These are phyloP conservation scores for Cytospora piceicola DNA, from an alignment of 2,329 filamentous ascomycete genomes.

Conservation along the genomic window DNA sequence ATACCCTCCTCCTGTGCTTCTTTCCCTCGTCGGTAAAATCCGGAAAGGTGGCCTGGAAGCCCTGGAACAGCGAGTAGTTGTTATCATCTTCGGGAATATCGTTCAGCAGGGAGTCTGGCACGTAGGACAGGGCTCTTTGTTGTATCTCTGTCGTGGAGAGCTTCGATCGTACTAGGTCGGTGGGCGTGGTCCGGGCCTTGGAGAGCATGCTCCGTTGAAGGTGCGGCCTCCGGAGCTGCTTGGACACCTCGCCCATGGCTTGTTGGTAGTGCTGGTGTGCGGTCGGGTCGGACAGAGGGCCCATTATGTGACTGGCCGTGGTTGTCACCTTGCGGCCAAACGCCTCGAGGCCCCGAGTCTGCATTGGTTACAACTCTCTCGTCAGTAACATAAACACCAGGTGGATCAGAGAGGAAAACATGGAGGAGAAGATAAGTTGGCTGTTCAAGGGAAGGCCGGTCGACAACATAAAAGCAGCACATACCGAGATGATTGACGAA, in stretches of 20 bases:
- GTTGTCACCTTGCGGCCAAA: slow-evolving; percentile 95
- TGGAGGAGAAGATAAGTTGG: slow-evolving; percentile 12
- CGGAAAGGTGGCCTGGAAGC: slow-evolving; percentile 89
- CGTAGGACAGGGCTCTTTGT: slow-evolving; percentile 83
- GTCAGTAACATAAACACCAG: slow-evolving; percentile 27
- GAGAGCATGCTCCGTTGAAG: slow-evolving; percentile 91
- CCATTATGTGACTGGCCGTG: slow-evolving; percentile 89
- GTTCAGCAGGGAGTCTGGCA: slow-evolving; percentile 85
- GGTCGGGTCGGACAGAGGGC: slow-evolving; percentile 60
- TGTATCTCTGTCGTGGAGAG: slow-evolving; percentile 92
- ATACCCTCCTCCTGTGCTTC: slow-evolving; percentile 71
- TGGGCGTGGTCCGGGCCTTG: slow-evolving; percentile 88
- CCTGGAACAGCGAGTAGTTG: slow-evolving; percentile 91
- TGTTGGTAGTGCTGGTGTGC: slow-evolving; percentile 74
- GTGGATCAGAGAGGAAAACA: slow-evolving; percentile 30
- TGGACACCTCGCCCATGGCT: slow-evolving; percentile 87
- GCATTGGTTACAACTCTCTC: slow-evolving; percentile 28
- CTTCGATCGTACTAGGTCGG: slow-evolving; percentile 88
- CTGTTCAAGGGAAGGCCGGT: slow-evolving; percentile 14
- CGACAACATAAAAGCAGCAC: slow-evolving; percentile 17
- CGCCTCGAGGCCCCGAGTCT: slow-evolving; percentile 88
- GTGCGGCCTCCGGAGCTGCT: slow-evolving; percentile 80
- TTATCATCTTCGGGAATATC: slow-evolving; percentile 89
- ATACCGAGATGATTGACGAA: slow-evolving; percentile 49
- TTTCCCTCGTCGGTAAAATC: slow-evolving; percentile 70